Base-by-base conservation (phyloP, 2,329 filamentous ascomycete genomes). In the Fusarium liriodendri region DNA sequence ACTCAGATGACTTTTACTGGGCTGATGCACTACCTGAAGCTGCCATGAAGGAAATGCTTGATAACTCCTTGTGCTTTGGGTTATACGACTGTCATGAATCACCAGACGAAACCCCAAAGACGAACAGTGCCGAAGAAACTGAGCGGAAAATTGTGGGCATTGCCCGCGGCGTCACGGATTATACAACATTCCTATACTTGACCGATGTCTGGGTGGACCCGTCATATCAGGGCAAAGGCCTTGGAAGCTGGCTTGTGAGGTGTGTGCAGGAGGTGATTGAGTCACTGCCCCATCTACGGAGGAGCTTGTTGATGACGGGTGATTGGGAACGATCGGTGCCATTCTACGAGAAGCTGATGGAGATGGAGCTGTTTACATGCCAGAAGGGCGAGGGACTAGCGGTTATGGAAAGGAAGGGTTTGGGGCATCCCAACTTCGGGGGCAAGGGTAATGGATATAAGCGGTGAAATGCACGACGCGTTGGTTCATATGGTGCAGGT, bases 161-260 rank as follows among this genome's bases (percentile, higher is more conserved):
- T 32, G 77, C 79, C 3, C 77, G 92, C 18, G 80, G 91, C 7
- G 82, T 93, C 57, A 94, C 92, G 0, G 92, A 94, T 78, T 86
- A 86, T 67, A 84, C 88, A 11, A 92, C 91, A 0, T 90, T 93
- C 73, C 88, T 87, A 3, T 94, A 92, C 32, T 62, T 83, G 14
- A 91, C 91, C 1, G 92, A 93, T 72, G 88, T 93, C 0, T 93
- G 90, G 79, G 82, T 93, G 5, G 78, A 88, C 1, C 83, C 86
- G 0, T 81, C 84, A 22, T 86, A 89, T 67, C 89, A 90, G 76
- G 86, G 87, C 1, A 82, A 84, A 8, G 91, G 92, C 0, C 82
- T 93, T 1, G 91, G 89, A 1, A 86, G 82, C 37, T 93, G 90
- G 89, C 79, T 93, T 69, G 85, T 93, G 67, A 76, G 82, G 2